Base-by-base conservation (phyloP, 106 monocot species). In the Platanthera zijinensis region DNA sequence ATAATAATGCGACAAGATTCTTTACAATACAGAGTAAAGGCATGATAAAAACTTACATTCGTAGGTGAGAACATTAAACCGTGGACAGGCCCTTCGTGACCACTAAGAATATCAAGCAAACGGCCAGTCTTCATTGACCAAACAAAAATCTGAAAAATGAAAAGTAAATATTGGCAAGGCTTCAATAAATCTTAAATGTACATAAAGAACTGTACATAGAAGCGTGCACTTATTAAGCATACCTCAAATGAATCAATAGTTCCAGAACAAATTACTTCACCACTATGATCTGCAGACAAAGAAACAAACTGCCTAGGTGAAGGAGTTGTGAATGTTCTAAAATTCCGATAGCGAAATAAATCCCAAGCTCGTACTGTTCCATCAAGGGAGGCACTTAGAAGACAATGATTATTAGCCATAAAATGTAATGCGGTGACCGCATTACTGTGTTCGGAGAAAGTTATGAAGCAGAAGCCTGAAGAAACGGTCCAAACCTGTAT, bases 211-310 rank as follows among this genome's bases (percentile, higher is more conserved):
- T 66, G 72, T 25, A 14, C 22, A 19, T 30, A 8, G n/a, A 15
- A 22, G 7, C 54, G 69, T 30, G 5, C 32, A 75, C 53, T 47
- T 17, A 71, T 53, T 17, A 49, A 28, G 13, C 51, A n/a, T 79
- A 99, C 97, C 97, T 99, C 97, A 85, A 99, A 99, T 72, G 97
- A 99, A 74, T 99, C 97, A 53, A 94, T 80, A 48, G 97, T 99
- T 74, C 97, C 97, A 81, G 97, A 94, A 85, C 97, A 99, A 73
- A 99, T 87, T 72, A 99, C 83, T 85, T 99, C 97, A 52, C 97
- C 97, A 83, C 94, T 94, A 70, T 82, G 91, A 74, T 99, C 97
- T 32, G 89, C 82, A 69, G 97, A 75, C 80, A 99, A 86, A 74
- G 94, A 94, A 75, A 92, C 94, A 87, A 99, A 99, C 77, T 99